Base-by-base conservation (phyloP, 2,329 filamentous ascomycete species). In the Cercospora sp. region DNA sequence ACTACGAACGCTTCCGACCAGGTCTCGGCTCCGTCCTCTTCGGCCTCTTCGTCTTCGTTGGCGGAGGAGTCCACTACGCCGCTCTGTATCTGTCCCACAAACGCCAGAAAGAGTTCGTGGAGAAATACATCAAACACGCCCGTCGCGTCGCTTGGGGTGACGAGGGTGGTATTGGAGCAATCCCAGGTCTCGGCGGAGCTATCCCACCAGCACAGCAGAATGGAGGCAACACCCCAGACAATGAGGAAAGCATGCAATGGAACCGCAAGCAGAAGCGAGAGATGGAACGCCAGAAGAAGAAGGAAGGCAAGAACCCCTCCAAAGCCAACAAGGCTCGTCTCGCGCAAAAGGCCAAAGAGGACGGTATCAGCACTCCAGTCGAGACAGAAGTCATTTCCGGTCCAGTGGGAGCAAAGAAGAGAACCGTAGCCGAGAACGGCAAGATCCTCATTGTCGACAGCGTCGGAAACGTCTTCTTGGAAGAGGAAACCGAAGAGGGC, bases 391-490 rank as follows among this genome's bases (percentile, higher is more conserved):
- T 81, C 75, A 79, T 82, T 5, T 80, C 84, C 64, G 88, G 88
- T 10, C 88, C 92, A 1, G 87, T 89, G 42, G 93, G 94, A 20
- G 85, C 90, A 36, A 92, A 92, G 82, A 97, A 94, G 85, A 87
- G 92, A 40, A 92, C 98, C 16, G 88, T 94, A 28, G 94, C 94
- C 2, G 91, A 97, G 84, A 99, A 99, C 75, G 95, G 95, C 73
- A 99, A 98, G 84, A 86, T 97, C 0, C 84, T 99, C 42, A 90
- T 99, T 65, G 95, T 99, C 3, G 94, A 99, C 80, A 92, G 92
- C 0, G 84, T 90, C 9, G 95, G 95, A 30, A 93, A 97, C 74
- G 95, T 99, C 12, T 99, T 92, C 77, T 84, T 99, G n/a, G 94
- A 98, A 80, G 92, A 97, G 77, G 87, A 92, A 75, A 92, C 93